phyloP scores from a whole-genome alignment of 2,329 filamentous ascomycete species.

The Acephala macrosclerotiorum region DNA sequence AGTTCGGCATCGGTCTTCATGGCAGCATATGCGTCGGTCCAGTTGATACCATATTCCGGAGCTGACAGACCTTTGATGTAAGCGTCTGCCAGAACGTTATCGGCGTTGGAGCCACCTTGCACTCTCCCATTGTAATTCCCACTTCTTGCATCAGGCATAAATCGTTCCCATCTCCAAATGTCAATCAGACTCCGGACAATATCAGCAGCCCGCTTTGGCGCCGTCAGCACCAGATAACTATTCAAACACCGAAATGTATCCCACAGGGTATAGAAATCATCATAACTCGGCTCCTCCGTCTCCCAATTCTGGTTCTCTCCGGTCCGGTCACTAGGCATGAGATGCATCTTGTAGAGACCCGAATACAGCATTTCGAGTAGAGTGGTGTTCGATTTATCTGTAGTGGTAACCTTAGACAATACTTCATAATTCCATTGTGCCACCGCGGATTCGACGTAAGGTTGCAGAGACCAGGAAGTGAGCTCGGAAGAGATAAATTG shows the following conservation, averaged over 20 bases:
- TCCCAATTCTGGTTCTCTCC: slow-evolving; percentile 75
- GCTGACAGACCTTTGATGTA: slow-evolving; percentile 70
- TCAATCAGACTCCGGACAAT: slow-evolving; percentile 79
- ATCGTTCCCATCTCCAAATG: slow-evolving; percentile 69
- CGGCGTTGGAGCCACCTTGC: slow-evolving; percentile 81
- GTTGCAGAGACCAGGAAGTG: slow-evolving; percentile 69
- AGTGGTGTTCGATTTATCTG: slow-evolving; percentile 57
- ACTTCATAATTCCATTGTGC: slow-evolving; percentile 68
- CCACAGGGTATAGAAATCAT: slow-evolving; percentile 77
- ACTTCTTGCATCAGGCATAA: slow-evolving; percentile 56
- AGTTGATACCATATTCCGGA: slow-evolving; percentile 63
- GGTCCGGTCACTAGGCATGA: slow-evolving; percentile 76
- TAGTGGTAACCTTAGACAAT: slow-evolving; percentile 60
- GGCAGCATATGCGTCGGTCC: slow-evolving; percentile 74
- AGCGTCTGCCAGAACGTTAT: slow-evolving; percentile 72
- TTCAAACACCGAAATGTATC: slow-evolving; percentile 74
- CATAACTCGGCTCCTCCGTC: slow-evolving; percentile 73
- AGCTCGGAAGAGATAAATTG: slow-evolving; percentile 72
- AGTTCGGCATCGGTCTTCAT: slow-evolving; percentile 66
- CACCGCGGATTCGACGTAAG: slow-evolving; percentile 59
- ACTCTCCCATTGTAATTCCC: slow-evolving; percentile 76
- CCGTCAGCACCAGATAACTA: slow-evolving; percentile 72
- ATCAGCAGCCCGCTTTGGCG: slow-evolving; percentile 66
- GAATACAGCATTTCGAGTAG: slow-evolving; percentile 72
- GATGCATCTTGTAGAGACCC: slow-evolving; percentile 72